phyloP scores from a whole-genome alignment of 108 stramenopile species.

The Nitzschia sp. region DNA sequence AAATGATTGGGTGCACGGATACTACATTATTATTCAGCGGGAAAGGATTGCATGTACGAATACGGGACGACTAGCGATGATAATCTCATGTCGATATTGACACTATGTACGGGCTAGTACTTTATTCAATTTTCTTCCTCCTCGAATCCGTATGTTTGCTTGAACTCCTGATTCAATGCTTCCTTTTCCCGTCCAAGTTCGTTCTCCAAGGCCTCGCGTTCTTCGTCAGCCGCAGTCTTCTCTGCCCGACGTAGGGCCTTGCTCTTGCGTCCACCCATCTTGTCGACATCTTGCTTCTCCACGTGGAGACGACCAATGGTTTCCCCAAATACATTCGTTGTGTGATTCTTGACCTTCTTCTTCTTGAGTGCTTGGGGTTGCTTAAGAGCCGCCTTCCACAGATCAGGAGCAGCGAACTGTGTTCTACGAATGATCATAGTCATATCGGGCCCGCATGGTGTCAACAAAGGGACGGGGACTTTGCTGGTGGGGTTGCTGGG shows the following conservation, averaged over 20 bases:
- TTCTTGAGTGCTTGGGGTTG: constrained; percentile 63
- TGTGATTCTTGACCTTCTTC: constrained; percentile 91
- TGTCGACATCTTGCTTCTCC: constrained; percentile 93
- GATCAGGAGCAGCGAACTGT: constrained; percentile 88
- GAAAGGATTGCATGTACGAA: too few relatives aligned
- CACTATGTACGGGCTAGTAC: too few relatives aligned
- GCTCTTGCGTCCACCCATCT: constrained; percentile 76
- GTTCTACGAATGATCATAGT: constrained; percentile 90
- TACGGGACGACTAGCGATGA: too few relatives aligned
- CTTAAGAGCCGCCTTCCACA: constrained; percentile 92
- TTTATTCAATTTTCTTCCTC: constrained; percentile 30
- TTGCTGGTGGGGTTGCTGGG: constrained; percentile 56
- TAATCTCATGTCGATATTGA: too few relatives aligned
- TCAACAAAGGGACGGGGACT: constrained; percentile 82
- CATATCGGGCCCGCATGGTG: constrained; percentile 94
- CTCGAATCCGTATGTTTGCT: constrained; percentile 76
- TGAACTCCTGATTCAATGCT: constrained; percentile 67
- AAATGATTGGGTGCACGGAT: too few relatives aligned
- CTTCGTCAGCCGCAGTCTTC: constrained; percentile 69
- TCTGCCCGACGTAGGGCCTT: constrained; percentile 88
- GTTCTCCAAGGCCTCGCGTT: constrained; percentile 67
- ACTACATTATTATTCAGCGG: too few relatives aligned
- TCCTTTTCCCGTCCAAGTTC: constrained; percentile 74
- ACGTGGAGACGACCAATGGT: constrained; percentile 95
- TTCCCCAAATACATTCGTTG: constrained; percentile 94